Percentiles rank a stretch among this genome's conserved stretches.
Evolutionary conservation across 1,284 basidiomycete genomes (phyloP).

Genomic region (Ceratobasidium sp.): DNA sequence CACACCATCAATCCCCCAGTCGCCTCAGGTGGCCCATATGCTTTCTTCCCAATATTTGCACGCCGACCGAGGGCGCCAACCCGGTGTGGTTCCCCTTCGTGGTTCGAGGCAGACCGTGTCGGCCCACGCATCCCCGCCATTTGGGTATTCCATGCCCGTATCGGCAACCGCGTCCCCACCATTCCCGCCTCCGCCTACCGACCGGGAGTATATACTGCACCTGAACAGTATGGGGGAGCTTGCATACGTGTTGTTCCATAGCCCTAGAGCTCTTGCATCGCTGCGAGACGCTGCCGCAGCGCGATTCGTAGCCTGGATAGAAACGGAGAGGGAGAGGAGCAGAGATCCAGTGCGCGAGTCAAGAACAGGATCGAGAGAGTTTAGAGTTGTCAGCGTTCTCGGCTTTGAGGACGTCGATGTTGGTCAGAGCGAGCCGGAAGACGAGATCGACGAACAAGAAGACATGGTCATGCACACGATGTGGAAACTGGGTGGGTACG

Average conservation of each 20-base stretch:
- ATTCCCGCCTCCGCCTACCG: slow-evolving; percentile 6
- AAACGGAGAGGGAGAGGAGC: slow-evolving; percentile 26
- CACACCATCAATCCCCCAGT: slow-evolving; percentile 15
- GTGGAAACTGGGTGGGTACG: slow-evolving; percentile 23
- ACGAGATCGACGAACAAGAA: background rate
- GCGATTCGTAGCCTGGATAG: slow-evolving; percentile 41
- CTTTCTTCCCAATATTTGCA: background rate
- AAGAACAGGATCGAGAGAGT: background rate
- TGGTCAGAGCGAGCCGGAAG: slow-evolving; percentile 30
- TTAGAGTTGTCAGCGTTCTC: slow-evolving; percentile 25
- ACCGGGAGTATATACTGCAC: slow-evolving; percentile 30
- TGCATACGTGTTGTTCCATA: slow-evolving; percentile 40
- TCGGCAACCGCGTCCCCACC: slow-evolving; percentile 29
- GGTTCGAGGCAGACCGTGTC: slow-evolving; percentile 21
- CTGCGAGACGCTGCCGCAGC: slow-evolving; percentile 40
- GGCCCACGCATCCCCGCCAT: slow-evolving; percentile 26
- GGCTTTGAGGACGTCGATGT: slow-evolving; percentile 40
- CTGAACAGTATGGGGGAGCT: slow-evolving; percentile 35
- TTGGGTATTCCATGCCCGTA: slow-evolving; percentile 8
- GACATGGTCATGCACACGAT: slow-evolving; percentile 30
- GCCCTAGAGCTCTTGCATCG: slow-evolving; percentile 10
- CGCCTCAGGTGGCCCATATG: slow-evolving; percentile 14
- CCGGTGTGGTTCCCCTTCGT: slow-evolving; percentile 8
- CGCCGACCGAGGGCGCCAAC: slow-evolving; percentile 13
- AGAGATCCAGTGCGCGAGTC: background rate